Evolutionary conservation across 139 green algal genomes (phyloP).

Genomic region (Ettlia oleoabundans): DNA sequence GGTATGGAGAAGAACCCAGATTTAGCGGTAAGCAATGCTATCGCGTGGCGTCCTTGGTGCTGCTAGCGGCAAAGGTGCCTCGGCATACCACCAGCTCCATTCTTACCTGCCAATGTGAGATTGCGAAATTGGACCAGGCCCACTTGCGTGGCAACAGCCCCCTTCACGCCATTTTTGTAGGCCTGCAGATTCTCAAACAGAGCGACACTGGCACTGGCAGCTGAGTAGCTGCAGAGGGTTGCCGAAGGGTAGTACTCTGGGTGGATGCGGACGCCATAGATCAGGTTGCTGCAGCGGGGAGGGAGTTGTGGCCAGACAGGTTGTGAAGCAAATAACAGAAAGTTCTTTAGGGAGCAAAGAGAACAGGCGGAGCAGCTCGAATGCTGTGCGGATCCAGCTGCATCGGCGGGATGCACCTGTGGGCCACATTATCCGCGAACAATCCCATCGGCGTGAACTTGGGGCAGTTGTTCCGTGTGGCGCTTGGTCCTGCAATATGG

Average conservation of each 20-base stretch:
- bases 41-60: too few relatives aligned
- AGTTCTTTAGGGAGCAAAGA: too few relatives aligned
- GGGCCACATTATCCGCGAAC: background rate
- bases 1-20: too few relatives aligned
- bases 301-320: background rate
- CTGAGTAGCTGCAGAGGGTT: background rate
- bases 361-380: too few relatives aligned
- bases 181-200: background rate
- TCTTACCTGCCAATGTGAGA: background rate
- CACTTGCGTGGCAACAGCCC: background rate
- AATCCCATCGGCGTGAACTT: background rate
- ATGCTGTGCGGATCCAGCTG: too few relatives aligned
- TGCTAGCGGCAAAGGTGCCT: too few relatives aligned
- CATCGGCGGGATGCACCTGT: background rate
- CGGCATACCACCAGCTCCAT: background rate
- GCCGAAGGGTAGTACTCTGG: background rate
- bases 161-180: background rate
- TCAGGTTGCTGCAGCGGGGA: background rate
- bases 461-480: background rate
- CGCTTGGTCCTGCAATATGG: background rate
- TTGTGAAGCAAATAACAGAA: too few relatives aligned
- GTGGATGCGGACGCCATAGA: background rate
- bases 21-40: too few relatives aligned
- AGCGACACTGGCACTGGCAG: background rate
- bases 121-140: background rate